A percentile compares a stretch with the other conserved stretches of the same genome.
These are phyloP conservation scores for Curvularia lunata DNA, from an alignment of 2,329 filamentous ascomycete species.

Conservation along the genomic window DNA sequence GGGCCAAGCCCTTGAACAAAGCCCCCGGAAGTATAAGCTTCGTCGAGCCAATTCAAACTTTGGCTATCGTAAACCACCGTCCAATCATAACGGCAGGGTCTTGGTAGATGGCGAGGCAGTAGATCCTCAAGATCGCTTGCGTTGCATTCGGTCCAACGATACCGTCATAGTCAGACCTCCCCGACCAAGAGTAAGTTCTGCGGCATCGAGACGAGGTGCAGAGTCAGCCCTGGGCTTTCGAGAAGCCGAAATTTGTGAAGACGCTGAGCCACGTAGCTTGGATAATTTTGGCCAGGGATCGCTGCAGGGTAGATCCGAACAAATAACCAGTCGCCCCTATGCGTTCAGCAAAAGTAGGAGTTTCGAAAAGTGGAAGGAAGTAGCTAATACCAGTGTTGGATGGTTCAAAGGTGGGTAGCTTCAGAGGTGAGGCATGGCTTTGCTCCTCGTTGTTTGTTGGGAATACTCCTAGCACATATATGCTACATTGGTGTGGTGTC, in stretches of 20 bases:
- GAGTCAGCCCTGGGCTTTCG: slow-evolving; percentile 44
- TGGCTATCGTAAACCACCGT: slow-evolving; percentile 45
- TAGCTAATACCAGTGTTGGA: slow-evolving; percentile 43
- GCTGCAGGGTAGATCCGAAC: slow-evolving; percentile 43
- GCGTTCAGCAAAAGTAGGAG: slow-evolving; percentile 44
- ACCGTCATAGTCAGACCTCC: slow-evolving; percentile 32
- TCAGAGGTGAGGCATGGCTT: slow-evolving; percentile 39
- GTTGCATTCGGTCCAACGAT: slow-evolving; percentile 43
- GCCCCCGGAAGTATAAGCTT: slow-evolving; percentile 52
- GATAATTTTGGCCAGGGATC: slow-evolving; percentile 31
- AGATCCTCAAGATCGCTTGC: slow-evolving; percentile 38
- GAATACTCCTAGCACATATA: background rate
- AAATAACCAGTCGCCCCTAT: slow-evolving; percentile 41
- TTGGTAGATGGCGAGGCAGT: slow-evolving; percentile 38
- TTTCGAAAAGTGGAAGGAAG: slow-evolving; percentile 44
- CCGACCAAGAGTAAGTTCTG: slow-evolving; percentile 31
- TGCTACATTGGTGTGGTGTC: background rate
- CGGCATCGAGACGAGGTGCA: slow-evolving; percentile 29
- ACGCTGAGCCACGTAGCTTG: slow-evolving; percentile 42
- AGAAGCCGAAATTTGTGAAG: slow-evolving; percentile 47
- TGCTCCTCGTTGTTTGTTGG: background rate
- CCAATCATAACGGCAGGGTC: slow-evolving; percentile 43
- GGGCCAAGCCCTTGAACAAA: slow-evolving; percentile 51
- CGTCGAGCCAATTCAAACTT: slow-evolving; percentile 35
- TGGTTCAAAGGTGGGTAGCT: slow-evolving; percentile 43